These are phyloP conservation scores for Hymenochaete sp. DNA, from an alignment of 1,284 basidiomycete genomes.

Conservation along the genomic window DNA sequence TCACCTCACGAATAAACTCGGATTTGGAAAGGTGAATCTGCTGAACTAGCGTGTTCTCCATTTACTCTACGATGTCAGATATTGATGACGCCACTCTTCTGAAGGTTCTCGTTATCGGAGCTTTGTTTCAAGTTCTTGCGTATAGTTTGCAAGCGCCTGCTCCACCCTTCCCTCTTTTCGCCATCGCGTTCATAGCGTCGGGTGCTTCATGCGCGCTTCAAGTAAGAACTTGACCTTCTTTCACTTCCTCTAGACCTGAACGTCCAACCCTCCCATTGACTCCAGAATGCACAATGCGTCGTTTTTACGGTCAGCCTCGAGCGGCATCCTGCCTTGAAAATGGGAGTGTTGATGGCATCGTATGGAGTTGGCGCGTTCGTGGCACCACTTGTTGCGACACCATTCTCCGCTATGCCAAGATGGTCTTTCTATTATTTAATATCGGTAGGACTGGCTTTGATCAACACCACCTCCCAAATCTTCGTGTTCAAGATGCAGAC, in stretches of 20 bases:
- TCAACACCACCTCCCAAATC: constrained; percentile 37
- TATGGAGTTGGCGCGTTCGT: constrained; percentile 58
- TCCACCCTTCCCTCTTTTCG: constrained; percentile 56
- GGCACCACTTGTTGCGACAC: constrained; percentile 59
- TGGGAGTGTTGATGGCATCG: constrained; percentile 55
- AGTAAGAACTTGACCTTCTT: constrained; percentile 24
- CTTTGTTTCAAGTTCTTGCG: constrained; percentile 31
- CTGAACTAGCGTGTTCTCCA: background rate
- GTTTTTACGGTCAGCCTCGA: constrained; percentile 45
- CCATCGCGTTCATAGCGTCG: constrained; percentile 47
- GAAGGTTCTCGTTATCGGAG: constrained; percentile 28
- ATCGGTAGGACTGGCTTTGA: constrained; percentile 46
- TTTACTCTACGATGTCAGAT: constrained; percentile 1
- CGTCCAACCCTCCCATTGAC: background rate
- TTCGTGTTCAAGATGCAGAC: constrained; percentile 43
- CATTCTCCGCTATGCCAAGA: constrained; percentile 43
- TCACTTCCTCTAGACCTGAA: background rate
- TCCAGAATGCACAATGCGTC: constrained; percentile 47
- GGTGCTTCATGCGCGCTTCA: constrained; percentile 55
- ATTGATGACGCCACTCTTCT: constrained; percentile 19
- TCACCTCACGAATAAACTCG: constrained; percentile 43
- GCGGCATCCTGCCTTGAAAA: constrained; percentile 40
- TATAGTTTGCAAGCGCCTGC: constrained; percentile 50
- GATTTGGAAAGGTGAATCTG: constrained; percentile 47
- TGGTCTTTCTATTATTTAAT: constrained; percentile 58